Percentiles rank a stretch among this genome's conserved stretches.
Evolutionary conservation across 2,329 filamentous ascomycete species (phyloP).

Genomic region (Stachybotrys chartarum): DNA sequence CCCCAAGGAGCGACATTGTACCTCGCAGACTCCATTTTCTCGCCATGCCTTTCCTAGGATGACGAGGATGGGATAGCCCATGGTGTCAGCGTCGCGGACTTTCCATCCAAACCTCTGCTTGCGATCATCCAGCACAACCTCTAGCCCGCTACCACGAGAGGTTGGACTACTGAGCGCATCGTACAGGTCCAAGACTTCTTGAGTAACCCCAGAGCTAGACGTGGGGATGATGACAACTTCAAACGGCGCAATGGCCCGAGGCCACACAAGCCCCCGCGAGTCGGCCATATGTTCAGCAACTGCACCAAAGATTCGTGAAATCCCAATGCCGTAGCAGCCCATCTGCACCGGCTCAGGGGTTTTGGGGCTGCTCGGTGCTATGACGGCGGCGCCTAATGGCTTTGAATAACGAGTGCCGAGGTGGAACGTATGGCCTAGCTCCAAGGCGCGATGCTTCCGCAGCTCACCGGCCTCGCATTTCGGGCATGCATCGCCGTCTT

Average conservation of each 20-base stretch:
- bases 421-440: conserved; percentile 92
- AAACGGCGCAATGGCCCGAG: conserved; percentile 76
- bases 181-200: conserved; percentile 48
- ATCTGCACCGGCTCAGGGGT: conserved; percentile 62
- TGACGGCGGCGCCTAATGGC: conserved; percentile 60
- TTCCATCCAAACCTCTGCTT: conserved; percentile 70
- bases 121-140: conserved; percentile 70
- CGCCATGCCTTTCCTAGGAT: conserved; percentile 69
- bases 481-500: conserved; percentile 65
- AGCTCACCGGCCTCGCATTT: conserved; percentile 59
- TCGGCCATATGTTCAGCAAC: conserved; percentile 72
- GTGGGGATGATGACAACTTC: conserved; percentile 61
- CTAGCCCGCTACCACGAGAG: conserved; percentile 30
- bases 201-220: conserved; percentile 20
- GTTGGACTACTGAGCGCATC: conserved; percentile 41
- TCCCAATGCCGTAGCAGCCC: conserved; percentile 94
- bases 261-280: conserved; percentile 76
- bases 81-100: conserved; percentile 78
- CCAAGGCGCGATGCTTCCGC: conserved; percentile 65
- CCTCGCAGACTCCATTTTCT: conserved; percentile 54
- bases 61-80: conserved; percentile 80
- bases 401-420: conserved; percentile 83
- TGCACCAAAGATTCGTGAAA: conserved; percentile 84
- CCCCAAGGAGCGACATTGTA: conserved; percentile 67
- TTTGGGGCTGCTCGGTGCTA: conserved; percentile 20